Conservation (phyloP, 1,284 basidiomycete genomes). For the Tausonia pullulans region DNA sequence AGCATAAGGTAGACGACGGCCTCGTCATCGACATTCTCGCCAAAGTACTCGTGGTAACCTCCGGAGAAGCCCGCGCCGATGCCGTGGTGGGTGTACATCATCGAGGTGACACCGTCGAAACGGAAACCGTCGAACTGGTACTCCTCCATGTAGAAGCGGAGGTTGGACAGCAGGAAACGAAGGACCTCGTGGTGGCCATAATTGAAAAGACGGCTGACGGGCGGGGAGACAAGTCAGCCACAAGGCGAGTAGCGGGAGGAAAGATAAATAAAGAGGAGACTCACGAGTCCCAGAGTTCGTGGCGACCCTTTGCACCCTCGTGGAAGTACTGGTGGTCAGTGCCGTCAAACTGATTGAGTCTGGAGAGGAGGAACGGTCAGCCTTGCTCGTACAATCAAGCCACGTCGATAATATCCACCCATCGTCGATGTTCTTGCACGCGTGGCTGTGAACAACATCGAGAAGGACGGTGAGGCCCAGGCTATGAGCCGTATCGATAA, state of each 20-base stretch:
- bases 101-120: conserved; percentile 96
- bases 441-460: conserved; percentile 95
- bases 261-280: conserved; percentile 3
- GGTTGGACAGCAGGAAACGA: conserved; percentile 85
- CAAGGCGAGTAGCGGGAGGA: neutral
- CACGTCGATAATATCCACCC: conserved; percentile 34
- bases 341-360: conserved; percentile 90
- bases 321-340: conserved; percentile 97
- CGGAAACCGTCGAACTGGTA: conserved; percentile 95
- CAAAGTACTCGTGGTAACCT: conserved; percentile 97
- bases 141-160: conserved; percentile 90
- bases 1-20: conserved; percentile 94
- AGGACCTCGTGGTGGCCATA: conserved; percentile 89
- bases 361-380: conserved; percentile 13
- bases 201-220: conserved; percentile 70
- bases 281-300: conserved; percentile 83
- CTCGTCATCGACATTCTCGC: conserved; percentile 69
- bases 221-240: neutral
- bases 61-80: conserved; percentile 93
- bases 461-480: conserved; percentile 87
- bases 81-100: conserved; percentile 97
- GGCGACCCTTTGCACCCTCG: conserved; percentile 74
- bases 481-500: conserved; percentile 87
- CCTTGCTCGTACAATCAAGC: neutral
- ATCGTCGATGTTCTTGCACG: conserved; percentile 93